These are phyloP conservation scores for Hymenoscyphus salicellus DNA, from an alignment of 2,329 filamentous ascomycete species.

Conservation along the genomic window DNA sequence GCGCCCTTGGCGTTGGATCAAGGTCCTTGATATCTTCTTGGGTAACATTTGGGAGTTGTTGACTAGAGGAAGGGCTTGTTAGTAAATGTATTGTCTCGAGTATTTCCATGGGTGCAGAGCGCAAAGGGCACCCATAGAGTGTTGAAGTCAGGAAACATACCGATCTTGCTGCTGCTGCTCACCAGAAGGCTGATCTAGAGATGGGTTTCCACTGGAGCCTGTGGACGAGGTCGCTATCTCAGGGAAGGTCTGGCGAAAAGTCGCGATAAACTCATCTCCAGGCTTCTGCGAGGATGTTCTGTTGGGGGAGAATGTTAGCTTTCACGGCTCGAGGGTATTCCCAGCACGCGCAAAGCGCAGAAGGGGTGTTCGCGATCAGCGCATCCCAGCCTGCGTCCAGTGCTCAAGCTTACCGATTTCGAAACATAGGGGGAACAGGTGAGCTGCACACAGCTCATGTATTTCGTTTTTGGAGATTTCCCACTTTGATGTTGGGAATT, in stretches of 20 bases:
- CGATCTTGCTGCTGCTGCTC: slow-evolving; percentile 31
- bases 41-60: slow-evolving; percentile 22
- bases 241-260: slow-evolving; percentile 80
- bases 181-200: slow-evolving; percentile 18
- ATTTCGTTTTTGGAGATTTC: background rate
- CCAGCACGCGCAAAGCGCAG: background rate
- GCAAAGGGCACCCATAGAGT: background rate
- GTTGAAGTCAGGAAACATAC: background rate
- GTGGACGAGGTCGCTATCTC: slow-evolving; percentile 57
- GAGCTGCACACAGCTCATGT: slow-evolving; percentile 24
- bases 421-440: slow-evolving; percentile 35
- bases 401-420: slow-evolving; percentile 35
- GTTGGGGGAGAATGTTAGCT: slow-evolving; percentile 41
- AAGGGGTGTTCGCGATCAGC: background rate
- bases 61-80: slow-evolving; percentile 22
- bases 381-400: slow-evolving; percentile 2
- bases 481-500: background rate
- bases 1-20: slow-evolving; percentile 77
- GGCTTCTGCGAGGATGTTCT: slow-evolving; percentile 71
- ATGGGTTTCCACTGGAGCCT: slow-evolving; percentile 22
- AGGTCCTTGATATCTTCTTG: slow-evolving; percentile 60
- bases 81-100: slow-evolving; percentile 5
- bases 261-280: slow-evolving; percentile 76
- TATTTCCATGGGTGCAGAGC: background rate
- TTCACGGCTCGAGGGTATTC: background rate